Evolutionary conservation across 805 yeast species (phyloP), one percentile per base, ranked within the genome.

Genomic region (Myxozyma neotropica): DNA sequence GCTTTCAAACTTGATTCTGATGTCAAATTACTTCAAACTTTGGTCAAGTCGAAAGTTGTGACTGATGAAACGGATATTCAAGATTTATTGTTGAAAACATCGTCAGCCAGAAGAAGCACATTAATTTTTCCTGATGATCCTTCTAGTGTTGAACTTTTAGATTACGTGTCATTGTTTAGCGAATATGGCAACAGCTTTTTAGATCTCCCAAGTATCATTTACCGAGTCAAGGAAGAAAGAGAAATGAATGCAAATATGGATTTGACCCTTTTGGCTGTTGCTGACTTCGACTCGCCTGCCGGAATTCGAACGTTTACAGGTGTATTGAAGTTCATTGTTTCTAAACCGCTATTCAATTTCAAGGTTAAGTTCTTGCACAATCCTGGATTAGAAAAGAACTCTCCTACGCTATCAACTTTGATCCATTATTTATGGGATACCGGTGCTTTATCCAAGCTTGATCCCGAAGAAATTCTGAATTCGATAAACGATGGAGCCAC

Each of bases 81-180:
- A 53, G 76, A 76, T 2, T 64, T 75, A 19, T 66, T 88, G 0
- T 78, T 81, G 58, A 71, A 72, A 4, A 78, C 71, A 36, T 77
- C 85, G 1, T 67, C 73, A 21, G 47, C 65, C 1, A 66, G 73
- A 19, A 78, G 95, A 60, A 80, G 86, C 64, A 72, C 77, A 0
- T 64, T 76, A 17, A 70, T 84, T n/a, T 71, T 80, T 2, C 87
- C 93, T 0, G 81, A 81, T 27, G 76, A 74, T 49, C 68, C 70
- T 26, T 55, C 70, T 1, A 68, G 68, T 15, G 57, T 73, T 1
- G 61, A 72, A 13, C 78, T 78, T 55, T 67, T 75, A 12, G 57
- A 70, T 13, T 58, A 70, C 17, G 54, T 47, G 2, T 15, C 53
- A n/a, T 23, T 62, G 17, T 55, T 35, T 40, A 49, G 33, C 31